phyloP scores from a whole-genome alignment of 305 asterid species.

The Rubia tinctorum region DNA sequence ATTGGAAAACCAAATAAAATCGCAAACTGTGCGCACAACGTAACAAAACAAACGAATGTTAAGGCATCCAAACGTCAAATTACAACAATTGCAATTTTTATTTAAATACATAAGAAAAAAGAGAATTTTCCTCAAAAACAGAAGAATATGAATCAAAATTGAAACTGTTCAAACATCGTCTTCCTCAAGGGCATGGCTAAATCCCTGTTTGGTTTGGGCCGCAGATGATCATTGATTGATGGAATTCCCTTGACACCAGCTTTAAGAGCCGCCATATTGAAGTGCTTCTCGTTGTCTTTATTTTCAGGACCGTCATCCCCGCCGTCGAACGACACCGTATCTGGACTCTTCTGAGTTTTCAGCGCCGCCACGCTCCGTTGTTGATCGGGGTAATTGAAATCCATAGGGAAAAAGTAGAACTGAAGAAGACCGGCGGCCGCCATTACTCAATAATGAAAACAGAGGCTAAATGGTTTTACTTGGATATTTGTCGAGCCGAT shows the following conservation, averaged over 20 bases:
- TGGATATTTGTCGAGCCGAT: not conserved
- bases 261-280: not conserved
- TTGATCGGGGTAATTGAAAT: slow-evolving; percentile 22
- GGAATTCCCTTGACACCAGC: not conserved
- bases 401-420: slow-evolving; percentile 30
- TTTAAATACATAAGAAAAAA: no score
- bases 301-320: not conserved
- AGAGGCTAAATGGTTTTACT: not conserved
- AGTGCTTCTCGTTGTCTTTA: not conserved
- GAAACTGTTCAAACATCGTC: not conserved
- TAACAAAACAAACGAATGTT: no score
- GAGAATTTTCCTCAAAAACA: not conserved
- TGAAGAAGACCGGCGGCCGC: slow-evolving; percentile 29
- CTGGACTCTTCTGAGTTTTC: not conserved
- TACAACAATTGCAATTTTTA: no score
- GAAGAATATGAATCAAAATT: not conserved
- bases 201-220: not conserved
- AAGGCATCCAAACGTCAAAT: no score
- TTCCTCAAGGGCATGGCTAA: not conserved
- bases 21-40: no score
- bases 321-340: not conserved
- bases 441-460: not conserved
- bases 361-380: not conserved
- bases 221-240: not conserved
- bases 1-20: no score